Base-by-base conservation (phyloP, 2,329 filamentous ascomycete genomes). In the Cladosporium sp. region DNA sequence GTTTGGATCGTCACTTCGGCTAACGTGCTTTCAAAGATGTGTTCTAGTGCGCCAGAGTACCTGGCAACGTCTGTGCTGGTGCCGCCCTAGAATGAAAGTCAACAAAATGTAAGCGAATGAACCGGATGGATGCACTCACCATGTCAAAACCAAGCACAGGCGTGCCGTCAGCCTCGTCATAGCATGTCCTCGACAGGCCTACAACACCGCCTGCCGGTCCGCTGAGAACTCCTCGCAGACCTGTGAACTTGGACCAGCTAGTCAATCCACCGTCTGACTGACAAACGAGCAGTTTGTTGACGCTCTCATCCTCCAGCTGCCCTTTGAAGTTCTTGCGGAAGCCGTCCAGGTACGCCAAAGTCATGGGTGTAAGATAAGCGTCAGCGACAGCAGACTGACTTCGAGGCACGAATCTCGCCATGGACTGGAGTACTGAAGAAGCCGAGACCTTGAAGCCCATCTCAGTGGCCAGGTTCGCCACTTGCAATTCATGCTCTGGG, bases 131-230 rank as follows among this genome's bases (percentile, higher is more conserved):
- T 15, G 63, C n/a, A 34, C 18, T 12, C 5, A 43, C 56, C 55
- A 57, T 57, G 20, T 57, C 55, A n/a, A 54, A 56, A 0, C 89
- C 89, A 60, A 95, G 93, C 1, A 95, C 85, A 0, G 89, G 88
- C 1, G 81, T 87, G 62, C 82, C 86, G 4, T 88, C 91, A 43
- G 85, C 74, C 0, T 83, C 76, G 55, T 95, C 89, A 64, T 90
- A 95, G 1, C 86, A 92, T 0, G 89, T 95, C 17, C 89, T 82
- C 20, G 89, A 88, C 65, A 95, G 93, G 4, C 89, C 89, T 0
- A 95, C 88, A 0, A 95, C 89, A 22, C 89, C 89, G 20, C 88
- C 89, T 8, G 89, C 89, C 1, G 89, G 89, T 0, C 89, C 89
- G 1, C 88, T 92, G 4, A 95, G 66, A 51, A 95, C 91, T 2